phyloP scores from a whole-genome alignment of 2,329 filamentous ascomycete species.

The Colletotrichum spinosum region DNA sequence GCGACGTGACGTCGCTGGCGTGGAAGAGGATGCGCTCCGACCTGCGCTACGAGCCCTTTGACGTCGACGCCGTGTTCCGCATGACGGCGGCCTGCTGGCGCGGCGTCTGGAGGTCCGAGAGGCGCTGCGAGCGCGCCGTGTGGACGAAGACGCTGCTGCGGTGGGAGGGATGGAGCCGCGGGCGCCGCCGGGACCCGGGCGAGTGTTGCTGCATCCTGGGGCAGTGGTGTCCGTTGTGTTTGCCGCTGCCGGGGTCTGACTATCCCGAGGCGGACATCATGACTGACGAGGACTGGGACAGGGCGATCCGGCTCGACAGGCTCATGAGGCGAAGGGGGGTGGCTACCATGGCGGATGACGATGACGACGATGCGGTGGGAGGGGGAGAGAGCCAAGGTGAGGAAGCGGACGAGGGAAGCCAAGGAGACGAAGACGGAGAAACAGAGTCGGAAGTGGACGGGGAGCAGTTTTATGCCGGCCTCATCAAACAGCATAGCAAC shows the following conservation, averaged over 20 bases:
- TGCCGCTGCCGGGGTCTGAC: constrained; percentile 1
- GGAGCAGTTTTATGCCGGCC: too few relatives aligned
- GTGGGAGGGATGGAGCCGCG: constrained; percentile 24
- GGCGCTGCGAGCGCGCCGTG: constrained; percentile 5
- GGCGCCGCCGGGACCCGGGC: constrained; percentile 2
- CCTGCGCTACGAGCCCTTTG: neutral
- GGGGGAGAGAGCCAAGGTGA: too few relatives aligned
- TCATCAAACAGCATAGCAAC: too few relatives aligned
- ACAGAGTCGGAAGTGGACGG: too few relatives aligned
- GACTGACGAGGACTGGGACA: neutral
- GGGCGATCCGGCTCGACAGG: neutral
- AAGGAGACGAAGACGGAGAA: too few relatives aligned
- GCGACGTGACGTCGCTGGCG: neutral
- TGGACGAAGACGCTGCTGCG: constrained; percentile 12
- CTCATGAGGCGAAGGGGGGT: too few relatives aligned
- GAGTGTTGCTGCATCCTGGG: constrained; percentile 28
- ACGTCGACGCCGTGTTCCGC: constrained; percentile 10
- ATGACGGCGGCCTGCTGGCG: constrained; percentile 11
- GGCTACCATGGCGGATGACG: too few relatives aligned
- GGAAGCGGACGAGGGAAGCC: too few relatives aligned
- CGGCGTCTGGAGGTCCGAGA: constrained; percentile 18
- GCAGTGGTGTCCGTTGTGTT: constrained; percentile 9
- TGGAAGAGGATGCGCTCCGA: constrained; percentile 7
- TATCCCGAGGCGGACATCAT: constrained; percentile 22
- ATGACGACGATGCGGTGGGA: too few relatives aligned